Percentiles rank a stretch among this genome's conserved stretches.
These are phyloP conservation scores for Spatholobus suberectus DNA, from an alignment of 306 rosid genomes.

Conservation along the genomic window DNA sequence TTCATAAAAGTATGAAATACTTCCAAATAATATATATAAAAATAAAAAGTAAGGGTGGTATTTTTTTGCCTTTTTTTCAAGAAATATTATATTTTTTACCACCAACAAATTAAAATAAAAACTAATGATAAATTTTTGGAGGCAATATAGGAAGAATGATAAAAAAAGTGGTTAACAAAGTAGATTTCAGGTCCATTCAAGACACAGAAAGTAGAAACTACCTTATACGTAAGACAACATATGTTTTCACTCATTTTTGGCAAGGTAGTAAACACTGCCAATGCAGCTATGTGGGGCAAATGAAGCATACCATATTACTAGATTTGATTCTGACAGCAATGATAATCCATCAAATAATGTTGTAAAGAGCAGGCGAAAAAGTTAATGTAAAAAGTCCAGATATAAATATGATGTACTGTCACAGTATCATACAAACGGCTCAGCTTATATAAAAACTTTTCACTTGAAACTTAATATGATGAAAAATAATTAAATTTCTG, in stretches of 20 bases:
- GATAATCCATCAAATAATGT: neutral
- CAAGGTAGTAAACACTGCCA: neutral
- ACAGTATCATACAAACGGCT: neutral
- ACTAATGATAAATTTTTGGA: neutral
- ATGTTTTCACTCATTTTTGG: neutral
- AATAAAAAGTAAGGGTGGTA: neutral
- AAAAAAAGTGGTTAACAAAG: neutral
- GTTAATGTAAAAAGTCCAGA: neutral
- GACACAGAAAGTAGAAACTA: constrained; percentile 8
- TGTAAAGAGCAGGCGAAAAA: neutral
- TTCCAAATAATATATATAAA: neutral
- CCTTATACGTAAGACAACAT: neutral
- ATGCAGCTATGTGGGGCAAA: neutral
- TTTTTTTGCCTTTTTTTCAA: neutral
- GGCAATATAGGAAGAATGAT: neutral
- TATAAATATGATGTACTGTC: constrained; percentile 22
- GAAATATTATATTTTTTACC: neutral
- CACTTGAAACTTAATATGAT: constrained; percentile 7
- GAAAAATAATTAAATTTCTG: constrained; percentile 23
- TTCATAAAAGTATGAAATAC: neutral
- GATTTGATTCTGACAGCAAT: constrained; percentile 3
- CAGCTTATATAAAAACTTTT: neutral
- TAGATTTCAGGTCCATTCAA: neutral
- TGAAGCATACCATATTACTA: constrained; percentile 10
- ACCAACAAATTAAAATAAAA: neutral